A percentile compares a stretch with the other conserved stretches of the same genome.
These are phyloP conservation scores for Durio zibethinus DNA, from an alignment of 345 rosid species.

Conservation along the genomic window DNA sequence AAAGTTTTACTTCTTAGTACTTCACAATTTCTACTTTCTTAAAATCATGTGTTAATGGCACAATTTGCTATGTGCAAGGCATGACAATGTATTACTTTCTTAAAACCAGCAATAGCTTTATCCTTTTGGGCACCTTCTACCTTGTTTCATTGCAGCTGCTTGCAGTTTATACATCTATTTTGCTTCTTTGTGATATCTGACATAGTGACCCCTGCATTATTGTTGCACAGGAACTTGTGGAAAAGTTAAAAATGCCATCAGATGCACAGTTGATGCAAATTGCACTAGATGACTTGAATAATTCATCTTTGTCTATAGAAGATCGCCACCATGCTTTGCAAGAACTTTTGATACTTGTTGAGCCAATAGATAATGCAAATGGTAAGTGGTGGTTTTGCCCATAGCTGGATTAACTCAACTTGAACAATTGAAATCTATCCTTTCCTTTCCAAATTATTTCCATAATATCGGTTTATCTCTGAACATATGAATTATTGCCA, in stretches of 20 bases:
- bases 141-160: neutral
- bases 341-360: slow-evolving; percentile 83
- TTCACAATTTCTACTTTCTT: neutral
- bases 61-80: neutral
- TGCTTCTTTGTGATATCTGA: neutral
- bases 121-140: neutral
- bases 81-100: neutral
- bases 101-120: neutral
- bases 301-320: slow-evolving; percentile 63
- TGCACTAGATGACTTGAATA: slow-evolving; percentile 73
- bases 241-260: slow-evolving; percentile 77
- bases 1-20: neutral
- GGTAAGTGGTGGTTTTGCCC: slow-evolving; percentile 33
- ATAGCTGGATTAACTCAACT: neutral
- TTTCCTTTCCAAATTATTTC: neutral
- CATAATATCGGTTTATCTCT: neutral
- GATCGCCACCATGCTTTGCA: slow-evolving; percentile 76
- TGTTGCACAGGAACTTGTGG: slow-evolving; percentile 63
- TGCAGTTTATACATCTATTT: neutral
- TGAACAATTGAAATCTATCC: neutral
- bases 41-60: neutral
- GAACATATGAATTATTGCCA: neutral
- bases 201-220: neutral
- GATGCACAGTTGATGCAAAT: slow-evolving; percentile 78
- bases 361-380: slow-evolving; percentile 92